Evolutionary conservation across 495 filamentous ascomycete species (phyloP).

Genomic region (Bombardia bombarda): DNA sequence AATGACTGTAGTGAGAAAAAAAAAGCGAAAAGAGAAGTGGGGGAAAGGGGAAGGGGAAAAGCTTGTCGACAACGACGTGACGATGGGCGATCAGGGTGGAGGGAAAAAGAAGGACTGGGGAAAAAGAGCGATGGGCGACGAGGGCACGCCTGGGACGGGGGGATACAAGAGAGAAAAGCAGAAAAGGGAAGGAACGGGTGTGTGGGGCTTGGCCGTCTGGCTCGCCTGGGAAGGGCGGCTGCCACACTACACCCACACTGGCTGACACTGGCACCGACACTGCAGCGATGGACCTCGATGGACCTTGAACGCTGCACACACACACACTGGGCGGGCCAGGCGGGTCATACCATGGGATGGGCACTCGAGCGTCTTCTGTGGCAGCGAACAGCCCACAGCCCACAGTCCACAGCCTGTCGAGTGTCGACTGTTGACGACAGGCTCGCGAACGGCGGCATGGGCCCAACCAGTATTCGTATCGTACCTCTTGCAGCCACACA

Average conservation of each 20-base stretch:
- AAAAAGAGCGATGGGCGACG: constrained; percentile 20
- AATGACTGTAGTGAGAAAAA: constrained; percentile 36
- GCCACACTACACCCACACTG: constrained; percentile 1
- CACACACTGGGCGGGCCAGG: constrained; percentile 13
- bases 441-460: too few relatives aligned
- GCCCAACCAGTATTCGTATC: too few relatives aligned
- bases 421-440: too few relatives aligned
- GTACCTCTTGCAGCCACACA: too few relatives aligned
- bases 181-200: constrained; percentile 16
- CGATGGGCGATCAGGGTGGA: constrained; percentile 25
- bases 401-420: too few relatives aligned
- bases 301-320: background rate
- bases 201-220: constrained; percentile 4
- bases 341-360: constrained; percentile 9
- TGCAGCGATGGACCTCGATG: background rate
- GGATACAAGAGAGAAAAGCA: constrained; percentile 25
- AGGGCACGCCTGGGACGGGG: constrained; percentile 25
- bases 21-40: constrained; percentile 24
- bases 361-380: too few relatives aligned
- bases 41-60: constrained; percentile 21
- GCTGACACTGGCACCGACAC: background rate
- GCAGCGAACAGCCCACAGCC: too few relatives aligned
- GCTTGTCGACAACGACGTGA: constrained; percentile 23
- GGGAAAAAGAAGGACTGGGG: constrained; percentile 24
- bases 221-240: constrained; percentile 8